Evolutionary conservation across 768 basidiomycete genomes (phyloP).

Genomic region (Steccherinum ochraceum): DNA sequence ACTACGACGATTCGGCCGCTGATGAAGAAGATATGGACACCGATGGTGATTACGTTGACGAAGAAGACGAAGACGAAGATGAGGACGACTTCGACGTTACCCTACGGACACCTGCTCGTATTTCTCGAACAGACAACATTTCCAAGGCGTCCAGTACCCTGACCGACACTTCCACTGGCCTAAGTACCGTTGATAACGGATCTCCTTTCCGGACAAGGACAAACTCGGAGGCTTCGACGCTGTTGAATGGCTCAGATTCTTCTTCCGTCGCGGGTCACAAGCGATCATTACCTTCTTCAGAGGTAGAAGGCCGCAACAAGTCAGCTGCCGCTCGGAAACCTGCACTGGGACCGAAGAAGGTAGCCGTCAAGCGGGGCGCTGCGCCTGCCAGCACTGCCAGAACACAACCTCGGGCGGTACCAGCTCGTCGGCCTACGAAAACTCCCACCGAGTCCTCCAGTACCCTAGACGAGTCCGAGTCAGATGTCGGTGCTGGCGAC

Average conservation of each 20-base stretch:
- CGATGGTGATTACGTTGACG: conserved; percentile 25
- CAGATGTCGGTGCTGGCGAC: neutral
- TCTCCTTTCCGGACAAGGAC: conserved; percentile 25
- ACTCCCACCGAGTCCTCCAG: neutral
- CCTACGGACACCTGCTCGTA: conserved; percentile 51
- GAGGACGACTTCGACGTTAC: conserved; percentile 66
- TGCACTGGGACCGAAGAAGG: neutral
- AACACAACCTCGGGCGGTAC: neutral
- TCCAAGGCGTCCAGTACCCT: conserved; percentile 14
- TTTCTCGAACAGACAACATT: conserved; percentile 14
- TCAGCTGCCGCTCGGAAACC: neutral
- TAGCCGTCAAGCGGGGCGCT: neutral
- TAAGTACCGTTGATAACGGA: conserved; percentile 25
- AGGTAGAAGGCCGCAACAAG: neutral
- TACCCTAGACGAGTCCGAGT: neutral
- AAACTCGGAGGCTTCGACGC: conserved; percentile 15
- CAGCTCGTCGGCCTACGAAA: too few relatives aligned
- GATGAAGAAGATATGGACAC: conserved; percentile 15
- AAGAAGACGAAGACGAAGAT: conserved; percentile 33
- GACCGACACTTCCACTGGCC: conserved; percentile 17
- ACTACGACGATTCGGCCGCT: conserved; percentile 12
- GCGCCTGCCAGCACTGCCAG: too few relatives aligned
- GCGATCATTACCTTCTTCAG: conserved; percentile 15
- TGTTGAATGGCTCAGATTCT: conserved; percentile 12
- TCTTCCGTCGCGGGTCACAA: conserved; percentile 20